A percentile compares a stretch with the other conserved stretches of the same genome.
Evolutionary conservation across 2,329 filamentous ascomycete genomes (phyloP).

Genomic region (Cercospora sp.): DNA sequence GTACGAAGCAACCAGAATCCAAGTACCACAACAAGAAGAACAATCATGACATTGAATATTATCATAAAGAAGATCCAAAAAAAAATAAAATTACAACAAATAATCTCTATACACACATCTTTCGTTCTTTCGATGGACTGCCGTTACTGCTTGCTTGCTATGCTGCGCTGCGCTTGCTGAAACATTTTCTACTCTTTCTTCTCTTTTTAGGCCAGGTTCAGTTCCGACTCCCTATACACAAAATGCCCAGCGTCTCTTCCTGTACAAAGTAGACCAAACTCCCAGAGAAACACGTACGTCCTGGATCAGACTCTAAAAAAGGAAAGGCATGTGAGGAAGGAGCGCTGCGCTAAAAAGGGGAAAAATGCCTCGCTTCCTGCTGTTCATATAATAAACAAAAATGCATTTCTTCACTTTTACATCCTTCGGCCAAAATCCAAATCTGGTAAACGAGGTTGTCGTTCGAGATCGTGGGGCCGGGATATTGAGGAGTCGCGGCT

Average conservation of each 20-base stretch:
- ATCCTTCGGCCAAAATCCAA: slow-evolving; percentile 30
- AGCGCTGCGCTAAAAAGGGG: neutral
- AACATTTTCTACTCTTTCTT: neutral
- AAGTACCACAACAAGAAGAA: neutral
- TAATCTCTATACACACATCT: neutral
- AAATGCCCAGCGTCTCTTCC: neutral
- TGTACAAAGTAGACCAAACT: neutral
- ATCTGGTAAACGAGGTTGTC: slow-evolving; percentile 35
- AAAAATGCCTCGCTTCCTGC: neutral
- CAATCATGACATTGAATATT: neutral
- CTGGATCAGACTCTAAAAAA: neutral
- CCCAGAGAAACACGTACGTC: neutral
- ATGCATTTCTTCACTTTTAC: slow-evolving; percentile 4
- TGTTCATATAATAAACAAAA: neutral
- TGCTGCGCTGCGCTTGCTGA: neutral
- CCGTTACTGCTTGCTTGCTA: neutral
- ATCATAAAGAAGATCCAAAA: neutral
- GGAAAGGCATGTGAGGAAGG: neutral
- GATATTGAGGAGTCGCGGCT: slow-evolving; percentile 19
- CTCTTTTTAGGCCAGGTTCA: neutral
- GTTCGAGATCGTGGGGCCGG: slow-evolving; percentile 3
- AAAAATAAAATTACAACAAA: slow-evolving; percentile 1
- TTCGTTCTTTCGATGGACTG: slow-evolving; percentile 6
- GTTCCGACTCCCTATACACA: slow-evolving; percentile 8
- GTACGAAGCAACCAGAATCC: neutral